Percentiles rank a stretch among this genome's conserved stretches.
phyloP scores from a whole-genome alignment of 192 early-diverging fungal species.

The Backusella psychrophila region DNA sequence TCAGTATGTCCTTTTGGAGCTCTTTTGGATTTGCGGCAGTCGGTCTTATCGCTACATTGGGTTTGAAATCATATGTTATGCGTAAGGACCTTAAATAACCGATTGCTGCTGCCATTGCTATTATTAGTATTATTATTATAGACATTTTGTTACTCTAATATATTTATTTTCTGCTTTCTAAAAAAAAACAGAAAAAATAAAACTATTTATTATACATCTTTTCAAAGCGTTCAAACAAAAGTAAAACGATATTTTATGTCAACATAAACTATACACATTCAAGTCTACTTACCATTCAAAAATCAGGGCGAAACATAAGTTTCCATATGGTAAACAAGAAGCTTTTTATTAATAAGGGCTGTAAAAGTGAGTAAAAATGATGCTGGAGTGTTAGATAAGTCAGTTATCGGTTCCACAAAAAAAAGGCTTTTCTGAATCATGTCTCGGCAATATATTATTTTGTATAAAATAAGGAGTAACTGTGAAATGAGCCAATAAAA shows the following conservation, averaged over 20 bases:
- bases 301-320: neutral
- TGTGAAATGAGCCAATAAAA: neutral
- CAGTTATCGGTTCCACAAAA: neutral
- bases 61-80: conserved; percentile 31
- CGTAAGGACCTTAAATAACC: neutral
- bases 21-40: conserved; percentile 21
- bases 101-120: neutral
- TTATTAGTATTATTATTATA: neutral
- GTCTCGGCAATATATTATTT: neutral
- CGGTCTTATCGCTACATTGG: conserved; percentile 16
- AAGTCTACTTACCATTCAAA: neutral
- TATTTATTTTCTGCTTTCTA: neutral
- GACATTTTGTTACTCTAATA: neutral
- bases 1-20: conserved; percentile 23
- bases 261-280: neutral
- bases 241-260: too few species aligned
- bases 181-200: neutral
- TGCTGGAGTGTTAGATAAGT: neutral
- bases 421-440: neutral
- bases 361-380: neutral
- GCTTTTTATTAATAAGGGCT: neutral
- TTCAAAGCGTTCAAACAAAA: too few species aligned
- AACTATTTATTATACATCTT: too few species aligned
- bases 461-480: neutral
- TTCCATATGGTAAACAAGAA: neutral